Percentiles rank a stretch among this genome's conserved stretches.
Conservation (phyloP, 108 stramenopile genomes). For the Nitzschia inconspicua region DNA sequence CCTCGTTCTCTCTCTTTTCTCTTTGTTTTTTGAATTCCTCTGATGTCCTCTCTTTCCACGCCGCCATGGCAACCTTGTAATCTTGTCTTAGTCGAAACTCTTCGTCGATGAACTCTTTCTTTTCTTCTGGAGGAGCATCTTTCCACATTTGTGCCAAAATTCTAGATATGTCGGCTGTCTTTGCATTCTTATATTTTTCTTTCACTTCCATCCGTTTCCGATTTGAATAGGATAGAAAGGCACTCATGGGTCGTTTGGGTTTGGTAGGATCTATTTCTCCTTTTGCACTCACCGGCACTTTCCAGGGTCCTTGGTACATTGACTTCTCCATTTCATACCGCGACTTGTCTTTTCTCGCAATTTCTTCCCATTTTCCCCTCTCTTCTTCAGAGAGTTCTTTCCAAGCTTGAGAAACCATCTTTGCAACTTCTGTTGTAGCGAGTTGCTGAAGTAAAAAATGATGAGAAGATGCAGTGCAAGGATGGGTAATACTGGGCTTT, state of each 20-base stretch:
- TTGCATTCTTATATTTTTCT: slow-evolving; percentile 17
- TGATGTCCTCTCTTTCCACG: slow-evolving; percentile 16
- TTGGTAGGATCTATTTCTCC: slow-evolving; percentile 44
- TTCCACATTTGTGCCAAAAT: slow-evolving; percentile 36
- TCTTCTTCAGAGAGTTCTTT: slow-evolving; percentile 25
- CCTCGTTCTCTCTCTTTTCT: slow-evolving; percentile 25
- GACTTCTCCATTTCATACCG: slow-evolving; percentile 44
- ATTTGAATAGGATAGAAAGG: slow-evolving; percentile 47
- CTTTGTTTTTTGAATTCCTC: slow-evolving; percentile 12
- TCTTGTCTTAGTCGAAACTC: slow-evolving; percentile 16
- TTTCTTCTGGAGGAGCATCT: slow-evolving; percentile 15
- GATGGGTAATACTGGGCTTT: no score
- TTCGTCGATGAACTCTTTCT: slow-evolving; percentile 28
- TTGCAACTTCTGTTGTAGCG: slow-evolving; percentile 37
- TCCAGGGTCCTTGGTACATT: slow-evolving; percentile 39
- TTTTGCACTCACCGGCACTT: slow-evolving; percentile 22
- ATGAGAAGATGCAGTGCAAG: no score
- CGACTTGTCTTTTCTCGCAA: slow-evolving; percentile 23
- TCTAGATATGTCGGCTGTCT: slow-evolving; percentile 32
- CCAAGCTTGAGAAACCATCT: slow-evolving; percentile 34
- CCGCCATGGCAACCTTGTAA: slow-evolving; percentile 34
- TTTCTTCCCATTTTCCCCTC: slow-evolving; percentile 30
- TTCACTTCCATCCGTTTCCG: slow-evolving; percentile 27
- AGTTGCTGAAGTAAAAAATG: no score
- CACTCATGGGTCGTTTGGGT: slow-evolving; percentile 59